Percentiles rank a stretch among this genome's conserved stretches.
These are phyloP conservation scores for Rhododendron kiyosumense DNA, from an alignment of 148 eudicot species.

Conservation along the genomic window DNA sequence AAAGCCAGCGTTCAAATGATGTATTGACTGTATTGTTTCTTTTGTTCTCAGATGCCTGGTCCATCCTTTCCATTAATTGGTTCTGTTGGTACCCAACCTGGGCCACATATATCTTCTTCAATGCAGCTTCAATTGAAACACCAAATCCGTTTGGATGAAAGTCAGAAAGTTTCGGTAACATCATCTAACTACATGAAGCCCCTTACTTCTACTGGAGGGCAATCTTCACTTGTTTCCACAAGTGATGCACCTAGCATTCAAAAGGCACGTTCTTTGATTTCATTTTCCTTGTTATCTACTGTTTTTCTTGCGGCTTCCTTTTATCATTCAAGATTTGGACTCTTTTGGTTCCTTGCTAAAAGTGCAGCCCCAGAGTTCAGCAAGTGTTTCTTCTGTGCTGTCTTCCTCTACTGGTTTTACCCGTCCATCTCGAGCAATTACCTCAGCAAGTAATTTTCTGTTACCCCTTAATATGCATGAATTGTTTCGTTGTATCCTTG, in stretches of 20 bases:
- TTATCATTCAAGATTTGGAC: neutral
- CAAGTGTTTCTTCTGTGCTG: slow-evolving; percentile 41
- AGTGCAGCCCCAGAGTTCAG: slow-evolving; percentile 49
- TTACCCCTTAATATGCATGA: neutral
- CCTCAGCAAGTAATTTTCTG: slow-evolving; percentile 55
- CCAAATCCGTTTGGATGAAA: slow-evolving; percentile 46
- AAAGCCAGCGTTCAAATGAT: neutral
- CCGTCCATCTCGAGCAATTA: slow-evolving; percentile 59
- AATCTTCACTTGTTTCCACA: slow-evolving; percentile 33
- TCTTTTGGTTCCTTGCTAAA: neutral
- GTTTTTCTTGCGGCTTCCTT: neutral
- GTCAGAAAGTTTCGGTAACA: slow-evolving; percentile 39
- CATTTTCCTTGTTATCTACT: neutral
- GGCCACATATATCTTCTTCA: slow-evolving; percentile 46
- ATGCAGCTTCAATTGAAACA: slow-evolving; percentile 48
- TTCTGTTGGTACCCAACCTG: slow-evolving; percentile 37
- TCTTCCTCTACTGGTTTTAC: slow-evolving; percentile 54
- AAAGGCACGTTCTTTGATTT: slow-evolving; percentile 37
- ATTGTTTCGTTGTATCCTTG: neutral
- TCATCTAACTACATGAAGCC: slow-evolving; percentile 49
- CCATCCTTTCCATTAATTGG: slow-evolving; percentile 39
- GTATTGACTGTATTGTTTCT: neutral
- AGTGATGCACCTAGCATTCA: slow-evolving; percentile 37
- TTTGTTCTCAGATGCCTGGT: slow-evolving; percentile 16
- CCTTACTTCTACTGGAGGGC: slow-evolving; percentile 32